A percentile compares a stretch with the other conserved stretches of the same genome.
phyloP scores from a whole-genome alignment of 768 basidiomycete genomes.

The Dacryopinax primogenitus region DNA sequence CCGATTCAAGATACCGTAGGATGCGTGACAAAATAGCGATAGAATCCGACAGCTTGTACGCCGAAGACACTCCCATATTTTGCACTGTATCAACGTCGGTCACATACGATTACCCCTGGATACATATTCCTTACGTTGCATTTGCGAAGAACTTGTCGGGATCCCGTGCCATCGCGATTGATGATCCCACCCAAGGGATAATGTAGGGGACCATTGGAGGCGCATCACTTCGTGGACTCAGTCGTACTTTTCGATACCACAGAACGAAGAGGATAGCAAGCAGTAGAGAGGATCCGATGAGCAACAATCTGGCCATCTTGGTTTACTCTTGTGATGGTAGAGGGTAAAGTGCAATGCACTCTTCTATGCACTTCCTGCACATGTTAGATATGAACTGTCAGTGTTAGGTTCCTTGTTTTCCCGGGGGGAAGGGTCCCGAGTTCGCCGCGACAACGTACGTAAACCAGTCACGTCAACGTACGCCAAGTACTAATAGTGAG shows the following conservation, averaged over 20 bases:
- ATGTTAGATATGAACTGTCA: too few relatives aligned
- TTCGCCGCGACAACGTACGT: too few relatives aligned
- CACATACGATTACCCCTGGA: background rate
- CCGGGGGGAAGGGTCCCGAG: too few relatives aligned
- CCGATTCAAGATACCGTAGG: slow-evolving; percentile 19
- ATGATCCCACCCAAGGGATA: background rate
- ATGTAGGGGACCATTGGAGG: background rate
- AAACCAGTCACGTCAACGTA: too few relatives aligned
- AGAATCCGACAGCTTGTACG: slow-evolving; percentile 16
- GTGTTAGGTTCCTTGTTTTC: too few relatives aligned
- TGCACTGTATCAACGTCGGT: slow-evolving; percentile 12
- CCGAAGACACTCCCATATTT: slow-evolving; percentile 19
- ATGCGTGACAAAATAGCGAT: slow-evolving; percentile 20
- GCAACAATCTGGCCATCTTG: background rate
- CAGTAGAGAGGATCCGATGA: background rate
- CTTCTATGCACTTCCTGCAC: too few relatives aligned
- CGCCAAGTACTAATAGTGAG: too few relatives aligned
- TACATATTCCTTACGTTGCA: slow-evolving; percentile 14
- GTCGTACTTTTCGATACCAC: background rate
- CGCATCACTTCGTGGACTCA: background rate
- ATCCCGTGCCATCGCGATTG: background rate
- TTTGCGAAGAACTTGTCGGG: slow-evolving; percentile 19
- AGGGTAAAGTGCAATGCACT: too few relatives aligned
- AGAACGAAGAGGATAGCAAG: background rate
- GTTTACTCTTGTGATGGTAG: too few relatives aligned